phyloP scores from a whole-genome alignment of 2,329 filamentous ascomycete genomes.

The Hymenoscyphus fraxineus region DNA sequence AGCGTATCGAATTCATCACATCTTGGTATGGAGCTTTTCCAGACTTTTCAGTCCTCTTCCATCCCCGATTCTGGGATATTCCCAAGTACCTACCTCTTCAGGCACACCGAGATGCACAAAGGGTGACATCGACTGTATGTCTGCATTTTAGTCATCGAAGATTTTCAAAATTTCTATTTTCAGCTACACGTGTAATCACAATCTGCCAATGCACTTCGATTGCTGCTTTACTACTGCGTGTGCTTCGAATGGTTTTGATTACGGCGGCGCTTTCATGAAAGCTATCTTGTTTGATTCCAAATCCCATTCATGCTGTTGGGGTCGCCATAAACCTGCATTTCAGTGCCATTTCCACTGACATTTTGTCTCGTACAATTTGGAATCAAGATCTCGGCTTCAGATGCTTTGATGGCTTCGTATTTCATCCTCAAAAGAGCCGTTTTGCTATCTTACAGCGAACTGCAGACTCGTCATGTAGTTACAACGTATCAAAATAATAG shows the following conservation, averaged over 20 bases:
- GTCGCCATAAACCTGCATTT: not conserved
- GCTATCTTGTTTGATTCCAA: not conserved
- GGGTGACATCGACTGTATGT: not conserved
- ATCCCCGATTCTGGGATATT: not conserved
- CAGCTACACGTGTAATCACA: not conserved
- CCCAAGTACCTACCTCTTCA: not conserved
- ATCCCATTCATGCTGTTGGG: not conserved
- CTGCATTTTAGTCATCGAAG: slow-evolving; percentile 1
- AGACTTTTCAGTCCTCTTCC: not conserved
- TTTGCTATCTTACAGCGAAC: not conserved
- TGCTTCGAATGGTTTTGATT: not conserved
- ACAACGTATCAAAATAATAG: not conserved
- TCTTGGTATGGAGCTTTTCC: not conserved
- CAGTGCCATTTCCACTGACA: not conserved
- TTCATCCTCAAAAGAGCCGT: not conserved
- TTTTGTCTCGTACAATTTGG: not conserved
- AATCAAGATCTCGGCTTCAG: not conserved
- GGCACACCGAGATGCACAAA: not conserved
- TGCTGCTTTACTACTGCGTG: not conserved
- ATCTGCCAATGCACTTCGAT: not conserved
- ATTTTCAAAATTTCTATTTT: not conserved
- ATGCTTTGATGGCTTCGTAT: not conserved
- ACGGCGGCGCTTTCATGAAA: not conserved
- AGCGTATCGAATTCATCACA: not conserved
- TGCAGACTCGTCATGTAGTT: not conserved